These are phyloP conservation scores for Leucaena leucocephala DNA, from an alignment of 306 rosid genomes.

Conservation along the genomic window DNA sequence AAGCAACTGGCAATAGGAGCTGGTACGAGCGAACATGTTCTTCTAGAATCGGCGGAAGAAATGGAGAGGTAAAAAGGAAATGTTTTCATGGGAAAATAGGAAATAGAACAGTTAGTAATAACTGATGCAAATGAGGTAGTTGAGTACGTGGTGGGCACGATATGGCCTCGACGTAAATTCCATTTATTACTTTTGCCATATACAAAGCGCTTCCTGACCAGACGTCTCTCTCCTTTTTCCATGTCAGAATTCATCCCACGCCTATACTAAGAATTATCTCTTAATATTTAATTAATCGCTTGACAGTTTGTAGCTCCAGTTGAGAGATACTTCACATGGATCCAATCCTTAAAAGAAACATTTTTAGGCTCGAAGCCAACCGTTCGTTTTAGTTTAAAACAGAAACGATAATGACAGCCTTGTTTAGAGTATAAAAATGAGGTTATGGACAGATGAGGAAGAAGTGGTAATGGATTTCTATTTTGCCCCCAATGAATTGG, in stretches of 20 bases:
- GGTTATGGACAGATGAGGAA: neutral
- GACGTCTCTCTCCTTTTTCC: neutral
- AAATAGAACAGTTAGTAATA: neutral
- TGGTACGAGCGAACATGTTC: neutral
- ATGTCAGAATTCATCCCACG: neutral
- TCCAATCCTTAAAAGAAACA: no score
- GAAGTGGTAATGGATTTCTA: no score
- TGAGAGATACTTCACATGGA: neutral
- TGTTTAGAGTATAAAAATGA: neutral
- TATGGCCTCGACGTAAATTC: neutral
- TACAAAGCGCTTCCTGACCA: neutral
- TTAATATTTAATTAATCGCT: neutral
- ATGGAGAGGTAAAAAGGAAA: neutral
- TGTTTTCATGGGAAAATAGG: neutral
- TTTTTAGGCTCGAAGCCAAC: no score
- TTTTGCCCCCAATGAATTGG: neutral
- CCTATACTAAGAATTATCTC: neutral
- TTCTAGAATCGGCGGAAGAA: neutral
- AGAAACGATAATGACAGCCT: no score
- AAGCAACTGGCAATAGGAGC: neutral
- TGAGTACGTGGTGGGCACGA: neutral
- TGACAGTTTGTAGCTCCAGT: neutral
- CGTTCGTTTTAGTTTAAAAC: no score
- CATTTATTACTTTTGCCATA: neutral
- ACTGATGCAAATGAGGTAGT: neutral